Base-by-base conservation (phyloP, 2,329 filamentous ascomycete species). In the Endoconidiophora laricicola region DNA sequence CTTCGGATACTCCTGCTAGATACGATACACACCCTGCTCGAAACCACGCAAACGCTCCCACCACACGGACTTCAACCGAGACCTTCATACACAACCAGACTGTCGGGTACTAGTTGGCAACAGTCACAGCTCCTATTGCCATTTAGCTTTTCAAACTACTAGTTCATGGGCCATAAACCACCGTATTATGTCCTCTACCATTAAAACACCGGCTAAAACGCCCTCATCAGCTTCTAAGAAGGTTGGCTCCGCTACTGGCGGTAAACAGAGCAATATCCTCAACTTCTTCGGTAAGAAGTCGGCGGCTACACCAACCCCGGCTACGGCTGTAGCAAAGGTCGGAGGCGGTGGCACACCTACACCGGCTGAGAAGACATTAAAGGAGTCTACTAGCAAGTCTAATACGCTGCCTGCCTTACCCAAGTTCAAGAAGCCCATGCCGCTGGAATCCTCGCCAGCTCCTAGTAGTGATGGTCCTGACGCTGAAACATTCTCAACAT, bases 381-480 rank as follows among this genome's bases (percentile, higher is more conserved):
- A 66, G 56, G 67, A 69, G 56, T 64, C 65, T 23, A 66, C 63
- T 16, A 24, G n/a, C 33, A 66, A 64, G 53, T 61, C 63, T 59
- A 68, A 68, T 60, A 57, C 62, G 55, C 58, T 65, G 18, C 63
- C 64, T n/a, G 7, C 52, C 59, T 57, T 55, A 48, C 54, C 46
- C 60, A 49, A 46, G 37, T 22, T 23, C 23, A 46, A 46, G n/a
- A 53, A 50, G 39, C 52, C 48, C 72, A 58, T 66, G 68, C 18
- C 67, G 64, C n/a, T 71, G 71, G 46, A 65, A 65, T 81, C 52
- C 88, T 50, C 86, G 0, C 86, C 86, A 3, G 46, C 23, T 18
- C 38, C 86, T 4, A 94, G 85, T 63, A 93, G 86, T 64, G 86
- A 93, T 64, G 74, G 73, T 36, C 62, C 77, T 23, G 78, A 81